Percentiles rank a stretch among this genome's conserved stretches.
phyloP scores from a whole-genome alignment of 257 asterid genomes.

The Echium plantagineum region DNA sequence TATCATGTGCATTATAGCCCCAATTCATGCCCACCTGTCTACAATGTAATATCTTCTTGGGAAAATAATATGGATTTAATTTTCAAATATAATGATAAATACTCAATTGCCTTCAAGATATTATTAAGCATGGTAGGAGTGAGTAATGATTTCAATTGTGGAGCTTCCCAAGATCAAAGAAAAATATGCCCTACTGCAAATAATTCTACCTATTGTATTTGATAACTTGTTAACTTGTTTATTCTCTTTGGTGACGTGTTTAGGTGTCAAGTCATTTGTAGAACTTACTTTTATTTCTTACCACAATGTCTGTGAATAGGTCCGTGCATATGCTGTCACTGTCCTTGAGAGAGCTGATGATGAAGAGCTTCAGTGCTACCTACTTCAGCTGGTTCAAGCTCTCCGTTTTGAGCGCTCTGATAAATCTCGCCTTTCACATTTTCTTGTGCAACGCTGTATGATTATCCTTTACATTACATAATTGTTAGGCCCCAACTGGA shows the following conservation, averaged over 20 bases:
- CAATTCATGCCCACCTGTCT: too few relatives aligned
- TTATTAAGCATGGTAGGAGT: too few relatives aligned
- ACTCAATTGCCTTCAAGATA: too few relatives aligned
- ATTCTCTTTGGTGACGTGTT: not conserved
- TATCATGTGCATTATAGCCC: too few relatives aligned
- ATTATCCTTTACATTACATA: constrained; percentile 16
- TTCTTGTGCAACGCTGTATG: constrained; percentile 96
- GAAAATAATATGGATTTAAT: too few relatives aligned
- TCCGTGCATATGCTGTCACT: constrained; percentile 93
- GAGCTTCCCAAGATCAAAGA: not conserved
- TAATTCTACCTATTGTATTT: not conserved
- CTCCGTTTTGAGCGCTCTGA: constrained; percentile 97
- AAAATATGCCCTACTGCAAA: not conserved
- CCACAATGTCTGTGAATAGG: constrained; percentile 31
- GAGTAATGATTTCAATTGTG: not conserved
- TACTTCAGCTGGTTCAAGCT: constrained; percentile 97
- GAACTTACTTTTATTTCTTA: not conserved
- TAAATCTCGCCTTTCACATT: constrained; percentile 81
- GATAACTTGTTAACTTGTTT: not conserved
- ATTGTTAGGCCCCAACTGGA: constrained; percentile 8
- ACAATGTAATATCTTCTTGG: too few relatives aligned
- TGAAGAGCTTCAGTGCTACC: constrained; percentile 98
- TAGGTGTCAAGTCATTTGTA: not conserved
- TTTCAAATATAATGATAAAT: too few relatives aligned
- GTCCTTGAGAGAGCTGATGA: constrained; percentile 97